Base-by-base conservation (phyloP, 1,284 basidiomycete species). In the Sanghuangporus sanghuang region DNA sequence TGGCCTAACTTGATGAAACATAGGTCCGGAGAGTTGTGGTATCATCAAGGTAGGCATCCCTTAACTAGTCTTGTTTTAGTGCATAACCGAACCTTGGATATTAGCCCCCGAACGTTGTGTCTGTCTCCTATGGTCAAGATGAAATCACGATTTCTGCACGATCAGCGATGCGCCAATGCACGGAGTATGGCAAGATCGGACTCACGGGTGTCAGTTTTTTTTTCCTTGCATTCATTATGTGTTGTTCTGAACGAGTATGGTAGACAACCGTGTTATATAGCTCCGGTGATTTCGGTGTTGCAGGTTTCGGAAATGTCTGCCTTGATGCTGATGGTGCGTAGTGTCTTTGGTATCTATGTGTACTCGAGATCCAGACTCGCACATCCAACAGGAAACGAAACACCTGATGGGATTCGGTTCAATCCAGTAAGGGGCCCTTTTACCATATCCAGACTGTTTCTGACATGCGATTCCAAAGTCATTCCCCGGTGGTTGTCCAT, bases 121-220 rank as follows among this genome's bases (percentile, higher is more conserved):
- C 77, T 6, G 74, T 75, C 3, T 79, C 77, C 0, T 80, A 78
- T 67, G 75, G 73, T 6, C 72, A 71, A 53, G 74, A 75, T 64
- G 78, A 79, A 67, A 70, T 69, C 16, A 62, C 63, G 0, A 69
- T 74, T n/a, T 77, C 78, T 0, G 67, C 71, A 6, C 70, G 70
- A 7, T 79, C 77, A 59, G 73, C 77, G 6, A 71, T 70, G 21
- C 72, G 79, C 49, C 78, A 80, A 66, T 80, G 78, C 67, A 68
- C 72, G 14, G 78, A 80, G 68, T 80, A 79, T 65, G 78, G 72
- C 2, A 76, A 77, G 66, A 67, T 77, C 36, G 75, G 75, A 1
- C 59, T 76, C 59, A 66, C 73, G 68, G 75, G 75, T 16, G 62
- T 63, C 32, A 23, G 62, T 54, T 1, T 21, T 27, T 27, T 12